phyloP scores from a whole-genome alignment of 352 stramenopile genomes.

The Globisporangium canariense region DNA sequence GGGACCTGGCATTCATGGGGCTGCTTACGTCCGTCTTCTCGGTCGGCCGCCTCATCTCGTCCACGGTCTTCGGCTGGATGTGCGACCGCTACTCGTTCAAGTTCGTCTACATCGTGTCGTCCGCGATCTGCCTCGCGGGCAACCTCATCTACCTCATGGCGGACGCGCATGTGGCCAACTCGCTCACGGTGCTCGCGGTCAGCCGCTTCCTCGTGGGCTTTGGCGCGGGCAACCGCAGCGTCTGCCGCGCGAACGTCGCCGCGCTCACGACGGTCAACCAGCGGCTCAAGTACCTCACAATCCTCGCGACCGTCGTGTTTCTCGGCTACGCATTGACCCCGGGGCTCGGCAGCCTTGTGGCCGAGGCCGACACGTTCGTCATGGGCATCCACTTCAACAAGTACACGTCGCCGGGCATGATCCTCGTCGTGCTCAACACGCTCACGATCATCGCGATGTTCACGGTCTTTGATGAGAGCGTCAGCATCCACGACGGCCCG shows the following conservation, averaged over 20 bases:
- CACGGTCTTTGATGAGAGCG: conserved; percentile 46
- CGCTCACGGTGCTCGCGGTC: conserved; percentile 41
- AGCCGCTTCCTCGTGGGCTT: conserved; percentile 80
- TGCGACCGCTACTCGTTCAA: conserved; percentile 80
- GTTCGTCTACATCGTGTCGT: conserved; percentile 79
- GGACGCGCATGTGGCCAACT: conserved; percentile 54
- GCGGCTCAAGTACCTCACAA: conserved; percentile 71
- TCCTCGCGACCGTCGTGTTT: conserved; percentile 72
- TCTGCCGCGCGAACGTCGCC: conserved; percentile 72
- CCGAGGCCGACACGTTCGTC: conserved; percentile 51
- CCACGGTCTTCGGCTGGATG: conserved; percentile 81
- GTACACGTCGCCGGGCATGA: conserved; percentile 63
- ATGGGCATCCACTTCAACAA: conserved; percentile 72
- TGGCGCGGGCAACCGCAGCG: conserved; percentile 72
- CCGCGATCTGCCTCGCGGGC: conserved; percentile 59
- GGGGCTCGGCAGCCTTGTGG: conserved; percentile 65
- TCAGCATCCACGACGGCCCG: conserved; percentile 59
- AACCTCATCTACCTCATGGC: conserved; percentile 79
- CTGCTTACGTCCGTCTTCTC: conserved; percentile 80
- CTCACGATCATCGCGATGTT: conserved; percentile 68
- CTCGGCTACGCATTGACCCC: conserved; percentile 72
- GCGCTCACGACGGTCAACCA: conserved; percentile 68
- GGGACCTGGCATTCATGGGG: conserved; percentile 74
- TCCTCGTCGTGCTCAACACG: conserved; percentile 58
- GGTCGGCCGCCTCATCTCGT: conserved; percentile 78